Percentiles rank a stretch among this genome's conserved stretches.
Evolutionary conservation across 257 asterid species (phyloP).

Genomic region (Thymus quinquecostatus): DNA sequence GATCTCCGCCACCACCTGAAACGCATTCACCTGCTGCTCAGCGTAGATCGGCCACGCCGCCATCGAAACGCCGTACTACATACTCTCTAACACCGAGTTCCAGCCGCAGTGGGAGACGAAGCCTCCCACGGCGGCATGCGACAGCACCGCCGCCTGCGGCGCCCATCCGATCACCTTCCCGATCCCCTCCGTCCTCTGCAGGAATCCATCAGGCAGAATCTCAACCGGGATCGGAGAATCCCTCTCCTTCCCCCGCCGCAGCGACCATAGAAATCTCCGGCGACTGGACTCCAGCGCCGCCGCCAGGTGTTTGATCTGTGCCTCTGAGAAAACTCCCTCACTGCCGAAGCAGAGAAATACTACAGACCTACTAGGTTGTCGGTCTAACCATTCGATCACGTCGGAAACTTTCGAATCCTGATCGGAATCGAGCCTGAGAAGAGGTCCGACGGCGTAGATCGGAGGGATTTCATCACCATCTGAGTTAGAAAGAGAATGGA

Average conservation of each 20-base stretch:
- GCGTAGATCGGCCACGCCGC: constrained; percentile 47
- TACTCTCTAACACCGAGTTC: constrained; percentile 45
- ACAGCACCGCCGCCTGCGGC: constrained; percentile 36
- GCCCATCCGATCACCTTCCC: constrained; percentile 55
- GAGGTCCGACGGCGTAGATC: constrained; percentile 54
- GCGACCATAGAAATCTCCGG: constrained; percentile 52
- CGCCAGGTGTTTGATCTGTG: constrained; percentile 58
- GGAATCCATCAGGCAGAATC: constrained; percentile 44
- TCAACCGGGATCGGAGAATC: constrained; percentile 14
- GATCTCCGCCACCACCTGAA: constrained; percentile 41
- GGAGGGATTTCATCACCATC: constrained; percentile 13
- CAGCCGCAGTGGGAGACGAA: constrained; percentile 55
- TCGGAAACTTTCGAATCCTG: background rate
- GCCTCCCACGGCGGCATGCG: constrained; percentile 45
- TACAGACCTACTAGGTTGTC: constrained; percentile 40
- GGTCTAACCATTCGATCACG: constrained; percentile 40
- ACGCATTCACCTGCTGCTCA: constrained; percentile 54
- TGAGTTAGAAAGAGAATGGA: constrained; percentile 28
- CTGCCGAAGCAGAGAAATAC: constrained; percentile 65
- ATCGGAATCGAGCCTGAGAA: constrained; percentile 14
- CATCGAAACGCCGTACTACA: constrained; percentile 48
- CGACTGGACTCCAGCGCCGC: constrained; percentile 47
- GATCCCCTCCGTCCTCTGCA: constrained; percentile 15
- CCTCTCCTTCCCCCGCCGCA: constrained; percentile 21
- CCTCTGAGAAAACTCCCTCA: constrained; percentile 42